A percentile compares a stretch with the other conserved stretches of the same genome.
phyloP scores from a whole-genome alignment of 805 yeast genomes.

The Yamadazyma kitorensis region DNA sequence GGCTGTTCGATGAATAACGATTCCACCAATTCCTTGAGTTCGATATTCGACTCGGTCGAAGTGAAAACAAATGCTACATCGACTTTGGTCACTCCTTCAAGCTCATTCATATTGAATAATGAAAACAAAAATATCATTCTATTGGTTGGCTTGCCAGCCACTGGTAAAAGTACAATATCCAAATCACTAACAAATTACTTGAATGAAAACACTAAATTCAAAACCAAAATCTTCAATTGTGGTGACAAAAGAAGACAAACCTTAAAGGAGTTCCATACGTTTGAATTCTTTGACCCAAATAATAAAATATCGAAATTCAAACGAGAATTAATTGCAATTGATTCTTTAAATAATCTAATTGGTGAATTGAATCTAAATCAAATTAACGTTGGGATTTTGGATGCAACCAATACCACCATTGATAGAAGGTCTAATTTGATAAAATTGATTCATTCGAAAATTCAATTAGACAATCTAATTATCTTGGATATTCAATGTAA shows the following conservation, averaged over 20 bases:
- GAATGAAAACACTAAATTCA: slow-evolving; percentile 22
- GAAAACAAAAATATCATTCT: slow-evolving; percentile 14
- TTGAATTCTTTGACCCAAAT: slow-evolving; percentile 38
- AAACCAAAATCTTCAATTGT: slow-evolving; percentile 43
- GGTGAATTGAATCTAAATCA: slow-evolving; percentile 23
- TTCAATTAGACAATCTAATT: slow-evolving; percentile 35
- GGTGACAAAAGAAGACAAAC: slow-evolving; percentile 47
- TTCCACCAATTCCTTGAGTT: no score
- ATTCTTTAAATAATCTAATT: slow-evolving; percentile 30
- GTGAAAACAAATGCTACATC: slow-evolving; percentile 6
- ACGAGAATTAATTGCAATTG: slow-evolving; percentile 35
- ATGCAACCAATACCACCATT: slow-evolving; percentile 42
- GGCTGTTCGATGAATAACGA: no score
- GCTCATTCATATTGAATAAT: slow-evolving; percentile 5
- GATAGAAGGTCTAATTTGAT: slow-evolving; percentile 33
- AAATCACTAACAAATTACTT: slow-evolving; percentile 29
- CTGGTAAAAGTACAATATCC: slow-evolving; percentile 39
- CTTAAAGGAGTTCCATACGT: slow-evolving; percentile 23
- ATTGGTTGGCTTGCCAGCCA: slow-evolving; percentile 42
- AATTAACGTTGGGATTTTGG: slow-evolving; percentile 38
- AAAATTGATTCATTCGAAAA: slow-evolving; percentile 16
- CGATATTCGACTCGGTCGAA: no score
- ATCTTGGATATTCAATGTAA: slow-evolving; percentile 60
- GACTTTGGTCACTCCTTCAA: slow-evolving; percentile 2
- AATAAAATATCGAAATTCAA: slow-evolving; percentile 27